Base-by-base conservation (phyloP, 495 filamentous ascomycete genomes). In the Aspergillus haitiensis region DNA sequence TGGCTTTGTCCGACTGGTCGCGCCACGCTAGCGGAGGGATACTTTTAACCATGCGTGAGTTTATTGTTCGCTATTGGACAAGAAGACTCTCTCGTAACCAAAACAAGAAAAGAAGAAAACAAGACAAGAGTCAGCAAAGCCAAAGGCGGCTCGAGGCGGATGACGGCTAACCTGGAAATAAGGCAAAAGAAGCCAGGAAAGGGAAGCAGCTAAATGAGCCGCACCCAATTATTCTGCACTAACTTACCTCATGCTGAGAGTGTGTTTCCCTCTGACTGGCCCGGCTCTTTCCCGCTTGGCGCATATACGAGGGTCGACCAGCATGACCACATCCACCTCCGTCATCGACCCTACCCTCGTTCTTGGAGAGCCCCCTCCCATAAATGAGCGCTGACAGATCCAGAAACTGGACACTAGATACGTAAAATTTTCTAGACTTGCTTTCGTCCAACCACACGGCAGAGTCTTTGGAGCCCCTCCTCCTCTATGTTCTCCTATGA, bases 181-280 rank as follows among this genome's bases (percentile, higher is more conserved):
- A 52, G n/a, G 15, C 1, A 7, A 42, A 61, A 46, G 12, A 47
- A 27, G 42, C 16, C 2, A 49, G n/a, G 8, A 46, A 55, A 49
- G 36, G 32, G 37, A 51, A 59, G 36, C 46, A 55, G 55, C 54
- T 40, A 42, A 58, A 63, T 54, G 64, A 67, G 64, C 64, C 64
- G 64, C 64, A 67, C 59, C 64, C 64, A 67, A 64, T 67, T 67
- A 61, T 58, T 55, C 27, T 59, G 40, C 39, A 48, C 52, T 40
- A 16, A 44, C 51, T 31, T 57, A 54, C 64, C 58, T 54, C 61
- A 42, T 59, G 61, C 55, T 59, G 61, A 55, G 45, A 48, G 40
- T 58, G 58, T 46, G 60, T 57, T 63, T 53, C 36, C 44, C 46
- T 47, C 16, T 61, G 37, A 61, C 58, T 65, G 59, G 58, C 12